Evolutionary conservation across 2,329 filamentous ascomycete species (phyloP).

Genomic region (Plectosphaerella plurivora): DNA sequence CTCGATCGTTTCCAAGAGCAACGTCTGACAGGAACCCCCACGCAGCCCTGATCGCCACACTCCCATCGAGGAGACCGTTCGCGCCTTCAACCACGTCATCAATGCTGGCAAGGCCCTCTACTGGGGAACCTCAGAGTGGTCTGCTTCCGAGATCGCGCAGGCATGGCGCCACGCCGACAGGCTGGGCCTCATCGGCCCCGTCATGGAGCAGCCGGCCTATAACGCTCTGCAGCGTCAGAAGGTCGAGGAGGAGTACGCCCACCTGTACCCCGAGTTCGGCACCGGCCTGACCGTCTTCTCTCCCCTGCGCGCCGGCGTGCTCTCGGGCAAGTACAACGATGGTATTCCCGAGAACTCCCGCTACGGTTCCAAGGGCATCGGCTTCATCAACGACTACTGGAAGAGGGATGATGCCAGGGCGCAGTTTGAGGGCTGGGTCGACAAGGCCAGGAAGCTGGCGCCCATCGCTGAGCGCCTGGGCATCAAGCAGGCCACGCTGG

Average conservation of each 20-base stretch:
- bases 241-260: conserved; percentile 59
- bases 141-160: conserved; percentile 59
- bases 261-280: conserved; percentile 55
- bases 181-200: conserved; percentile 56
- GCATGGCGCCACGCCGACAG: conserved; percentile 58
- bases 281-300: conserved; percentile 61
- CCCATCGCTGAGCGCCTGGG: conserved; percentile 62
- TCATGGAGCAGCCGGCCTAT: conserved; percentile 65
- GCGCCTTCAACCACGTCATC: conserved; percentile 68
- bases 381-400: conserved; percentile 51
- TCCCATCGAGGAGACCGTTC: conserved; percentile 67
- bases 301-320: conserved; percentile 52
- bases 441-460: conserved; percentile 55
- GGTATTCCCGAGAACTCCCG: conserved; percentile 57
- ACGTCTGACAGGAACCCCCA: not conserved
- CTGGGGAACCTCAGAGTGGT: conserved; percentile 68
- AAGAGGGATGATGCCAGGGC: conserved; percentile 42
- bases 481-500: conserved; percentile 50
- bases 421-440: conserved; percentile 50
- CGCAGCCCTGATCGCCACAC: conserved; percentile 56
- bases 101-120: conserved; percentile 64
- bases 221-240: conserved; percentile 58
- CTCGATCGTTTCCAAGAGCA: conserved; percentile 3
- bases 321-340: conserved; percentile 65
- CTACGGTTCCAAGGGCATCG: conserved; percentile 48